phyloP scores from a whole-genome alignment of 129 eudicot genomes.

The Chrysanthemum lavandulifolium region DNA sequence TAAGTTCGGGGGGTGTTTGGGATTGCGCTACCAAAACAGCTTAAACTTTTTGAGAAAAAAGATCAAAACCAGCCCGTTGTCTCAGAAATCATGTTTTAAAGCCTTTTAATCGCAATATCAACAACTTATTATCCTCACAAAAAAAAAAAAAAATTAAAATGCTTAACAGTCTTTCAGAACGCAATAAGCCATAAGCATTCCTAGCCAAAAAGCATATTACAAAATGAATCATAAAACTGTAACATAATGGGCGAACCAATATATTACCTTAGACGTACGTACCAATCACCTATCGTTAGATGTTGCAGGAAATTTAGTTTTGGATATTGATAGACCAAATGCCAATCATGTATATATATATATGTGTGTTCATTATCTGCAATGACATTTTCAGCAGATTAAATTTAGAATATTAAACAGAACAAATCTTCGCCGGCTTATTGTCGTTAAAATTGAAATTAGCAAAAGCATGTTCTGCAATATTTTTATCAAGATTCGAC shows the following conservation, averaged over 20 bases:
- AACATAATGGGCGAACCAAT: background rate
- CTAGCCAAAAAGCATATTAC: no score
- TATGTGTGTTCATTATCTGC: background rate
- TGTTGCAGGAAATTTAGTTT: conserved; percentile 13
- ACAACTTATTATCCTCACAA: no score
- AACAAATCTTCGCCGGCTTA: conserved; percentile 14
- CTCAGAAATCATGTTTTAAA: no score
- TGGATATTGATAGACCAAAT: no score
- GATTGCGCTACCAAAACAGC: no score
- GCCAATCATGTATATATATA: background rate
- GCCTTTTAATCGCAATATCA: no score
- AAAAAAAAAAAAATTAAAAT: no score
- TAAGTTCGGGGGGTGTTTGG: no score
- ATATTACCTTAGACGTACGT: conserved; percentile 17
- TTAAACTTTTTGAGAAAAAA: no score
- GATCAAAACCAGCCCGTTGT: no score
- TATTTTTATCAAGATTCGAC: conserved; percentile 11
- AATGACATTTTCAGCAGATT: background rate
- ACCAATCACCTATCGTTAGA: background rate
- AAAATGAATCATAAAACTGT: background rate
- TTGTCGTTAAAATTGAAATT: conserved; percentile 6
- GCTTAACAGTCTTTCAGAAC: no score
- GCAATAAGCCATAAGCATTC: no score
- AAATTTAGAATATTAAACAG: background rate
- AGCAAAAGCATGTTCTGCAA: conserved; percentile 2